Percentiles rank a stretch among this genome's conserved stretches.
phyloP scores from a whole-genome alignment of 192 early-diverging fungal species.

The Pilaira anomala region DNA sequence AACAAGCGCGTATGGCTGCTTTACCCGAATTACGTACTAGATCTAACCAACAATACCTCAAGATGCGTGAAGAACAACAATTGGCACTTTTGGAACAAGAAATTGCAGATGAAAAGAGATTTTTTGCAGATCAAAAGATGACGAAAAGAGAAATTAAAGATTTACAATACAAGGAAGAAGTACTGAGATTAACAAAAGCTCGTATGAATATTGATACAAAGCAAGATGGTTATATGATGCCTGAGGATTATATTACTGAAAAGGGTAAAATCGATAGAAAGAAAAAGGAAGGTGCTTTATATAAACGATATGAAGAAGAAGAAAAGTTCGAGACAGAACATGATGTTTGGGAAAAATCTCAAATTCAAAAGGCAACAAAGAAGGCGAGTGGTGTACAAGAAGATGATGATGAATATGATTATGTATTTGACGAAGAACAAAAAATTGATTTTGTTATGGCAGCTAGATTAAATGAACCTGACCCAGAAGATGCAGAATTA shows the following conservation, averaged over 20 bases:
- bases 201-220: constrained; percentile 75
- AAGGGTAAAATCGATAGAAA: constrained; percentile 97
- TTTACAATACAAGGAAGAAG: constrained; percentile 80
- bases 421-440: constrained; percentile 86
- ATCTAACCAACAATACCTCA: constrained; percentile 89
- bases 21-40: constrained; percentile 79
- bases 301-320: constrained; percentile 86
- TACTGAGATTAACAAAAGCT: constrained; percentile 82
- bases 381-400: constrained; percentile 47
- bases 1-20: constrained; percentile 60
- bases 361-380: constrained; percentile 62
- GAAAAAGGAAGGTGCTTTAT: constrained; percentile 85
- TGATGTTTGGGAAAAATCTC: constrained; percentile 89
- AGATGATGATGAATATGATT: constrained; percentile 79
- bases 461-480: constrained; percentile 54
- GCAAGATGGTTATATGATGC: constrained; percentile 83
- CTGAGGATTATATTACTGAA: constrained; percentile 95
- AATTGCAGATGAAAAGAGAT: constrained; percentile 82
- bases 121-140: constrained; percentile 73
- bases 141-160: constrained; percentile 75
- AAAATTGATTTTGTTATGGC: constrained; percentile 89
- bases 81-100: constrained; percentile 73
- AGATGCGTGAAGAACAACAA: constrained; percentile 79
- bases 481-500: constrained; percentile 53
- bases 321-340: constrained; percentile 80